phyloP scores from a whole-genome alignment of 192 early-diverging fungal genomes.

The Phlyctochytrium bullatum region DNA sequence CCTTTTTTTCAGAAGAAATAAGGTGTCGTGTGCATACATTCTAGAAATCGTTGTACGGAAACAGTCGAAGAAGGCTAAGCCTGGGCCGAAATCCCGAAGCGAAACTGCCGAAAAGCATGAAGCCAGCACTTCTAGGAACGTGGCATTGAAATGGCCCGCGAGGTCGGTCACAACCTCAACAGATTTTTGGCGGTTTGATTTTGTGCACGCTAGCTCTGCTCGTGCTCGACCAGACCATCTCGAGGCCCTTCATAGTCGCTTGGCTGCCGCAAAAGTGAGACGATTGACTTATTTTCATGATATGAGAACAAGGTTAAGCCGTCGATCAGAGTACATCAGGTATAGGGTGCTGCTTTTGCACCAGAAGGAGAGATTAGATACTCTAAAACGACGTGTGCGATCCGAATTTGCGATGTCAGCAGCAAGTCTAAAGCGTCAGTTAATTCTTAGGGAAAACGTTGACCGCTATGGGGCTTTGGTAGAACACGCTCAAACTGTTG shows the following conservation, averaged over 20 bases:
- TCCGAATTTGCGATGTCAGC: conserved; percentile 37
- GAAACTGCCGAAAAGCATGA: too few species aligned
- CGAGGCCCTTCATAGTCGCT: background rate
- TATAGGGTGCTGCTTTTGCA: conserved; percentile 35
- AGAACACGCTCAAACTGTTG: conserved; percentile 38
- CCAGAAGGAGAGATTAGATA: conserved; percentile 34
- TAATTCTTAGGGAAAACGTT: conserved; percentile 24
- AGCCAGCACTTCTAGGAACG: too few species aligned
- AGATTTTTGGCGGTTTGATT: too few species aligned
- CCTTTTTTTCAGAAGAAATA: too few species aligned
- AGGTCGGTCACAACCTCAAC: too few species aligned
- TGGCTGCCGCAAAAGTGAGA: conserved; percentile 13
- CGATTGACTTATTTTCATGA: conserved; percentile 23
- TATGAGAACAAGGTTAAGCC: conserved; percentile 22
- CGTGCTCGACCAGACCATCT: background rate
- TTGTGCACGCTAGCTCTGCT: too few species aligned
- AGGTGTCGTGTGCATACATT: too few species aligned
- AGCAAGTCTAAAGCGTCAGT: conserved; percentile 41
- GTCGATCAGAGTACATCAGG: conserved; percentile 28
- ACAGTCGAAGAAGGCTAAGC: too few species aligned
- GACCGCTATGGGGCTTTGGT: conserved; percentile 37
- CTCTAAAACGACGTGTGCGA: conserved; percentile 33
- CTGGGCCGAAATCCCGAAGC: too few species aligned
- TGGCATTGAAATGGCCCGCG: too few species aligned
- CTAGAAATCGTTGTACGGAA: too few species aligned